Base-by-base conservation (phyloP, 768 basidiomycete genomes). In the Russula sp. region DNA sequence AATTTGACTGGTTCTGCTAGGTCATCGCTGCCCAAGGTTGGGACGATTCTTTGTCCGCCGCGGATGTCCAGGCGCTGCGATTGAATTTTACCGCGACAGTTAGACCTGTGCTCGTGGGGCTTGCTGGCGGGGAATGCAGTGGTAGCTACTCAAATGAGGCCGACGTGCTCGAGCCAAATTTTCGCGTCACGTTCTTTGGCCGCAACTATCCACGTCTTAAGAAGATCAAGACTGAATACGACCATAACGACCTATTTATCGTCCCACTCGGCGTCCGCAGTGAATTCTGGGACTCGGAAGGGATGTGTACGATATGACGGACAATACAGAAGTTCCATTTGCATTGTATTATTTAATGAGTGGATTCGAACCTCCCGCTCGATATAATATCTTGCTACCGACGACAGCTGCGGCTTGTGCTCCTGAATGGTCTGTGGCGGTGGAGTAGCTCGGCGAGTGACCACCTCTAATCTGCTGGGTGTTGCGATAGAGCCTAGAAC, bases 81-180 rank as follows among this genome's bases (percentile, higher is more conserved):
- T 63, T 53, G 1, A 24, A 62, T 2, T 74, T 78, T 61, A 70
- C 70, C 14, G 62, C 61, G 18, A 58, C 38, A 20, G 72, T 71
- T 24, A 66, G 73, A 3, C 73, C 75, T 7, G 71, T 75, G 20
- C 61, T 76, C 26, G 67, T 71, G 44, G 58, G 67, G 10, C 57
- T 76, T 32, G 66, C 74, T 3, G 75, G 76, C 26, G 64, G 61
- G 6, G 38, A 66, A 5, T 67, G 70, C 26, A 72, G 72, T 32
- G 76, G 73, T 3, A 67, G 76, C 10, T 77, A 78, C 66, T 72
- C 73, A 6, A 76, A 77, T 55, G 76, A 77, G 60, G 77, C 71
- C 9, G 77, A 78, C 38, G 57, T 69, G 3, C 63, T 70, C 7
- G 75, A 78, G 62, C 63, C 69, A 0, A 62, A 74, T 49, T 76